Percentiles rank a stretch among this genome's conserved stretches.
Evolutionary conservation across 768 basidiomycete species (phyloP).

Genomic region (Mycena alexandri): DNA sequence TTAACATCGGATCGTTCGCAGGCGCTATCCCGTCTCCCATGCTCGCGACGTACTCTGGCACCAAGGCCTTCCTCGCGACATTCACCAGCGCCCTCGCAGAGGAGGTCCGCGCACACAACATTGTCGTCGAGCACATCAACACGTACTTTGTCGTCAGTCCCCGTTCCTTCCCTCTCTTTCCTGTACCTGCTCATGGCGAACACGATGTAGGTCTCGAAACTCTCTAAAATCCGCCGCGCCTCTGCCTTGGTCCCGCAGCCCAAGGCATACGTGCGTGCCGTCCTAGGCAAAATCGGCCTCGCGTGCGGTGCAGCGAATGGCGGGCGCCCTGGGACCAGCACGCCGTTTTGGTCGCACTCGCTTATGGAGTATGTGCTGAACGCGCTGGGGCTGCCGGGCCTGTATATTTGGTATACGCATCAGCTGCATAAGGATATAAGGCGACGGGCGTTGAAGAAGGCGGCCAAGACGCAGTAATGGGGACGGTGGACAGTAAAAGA

Average conservation of each 20-base stretch:
- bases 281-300: constrained; percentile 77
- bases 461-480: constrained; percentile 65
- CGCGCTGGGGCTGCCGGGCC: constrained; percentile 62
- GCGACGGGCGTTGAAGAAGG: constrained; percentile 70
- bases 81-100: constrained; percentile 89
- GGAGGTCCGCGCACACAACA: constrained; percentile 81
- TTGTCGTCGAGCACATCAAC: constrained; percentile 87
- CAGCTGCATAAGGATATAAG: constrained; percentile 82
- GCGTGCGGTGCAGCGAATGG: constrained; percentile 82
- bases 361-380: constrained; percentile 76
- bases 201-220: constrained; percentile 80
- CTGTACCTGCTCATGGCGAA: constrained; percentile 9
- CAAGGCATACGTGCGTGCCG: constrained; percentile 78
- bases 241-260: constrained; percentile 81
- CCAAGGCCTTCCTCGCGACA: constrained; percentile 90
- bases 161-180: constrained; percentile 34
- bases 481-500: no score
- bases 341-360: constrained; percentile 82
- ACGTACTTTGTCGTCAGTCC: constrained; percentile 92
- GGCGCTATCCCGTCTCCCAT: constrained; percentile 92
- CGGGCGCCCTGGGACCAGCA: constrained; percentile 65
- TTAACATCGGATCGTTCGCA: constrained; percentile 94
- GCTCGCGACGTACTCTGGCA: constrained; percentile 93
- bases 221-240: constrained; percentile 90
- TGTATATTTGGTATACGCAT: constrained; percentile 74